Base-by-base conservation (phyloP, 2,329 filamentous ascomycete genomes). In the Apiospora hydei region DNA sequence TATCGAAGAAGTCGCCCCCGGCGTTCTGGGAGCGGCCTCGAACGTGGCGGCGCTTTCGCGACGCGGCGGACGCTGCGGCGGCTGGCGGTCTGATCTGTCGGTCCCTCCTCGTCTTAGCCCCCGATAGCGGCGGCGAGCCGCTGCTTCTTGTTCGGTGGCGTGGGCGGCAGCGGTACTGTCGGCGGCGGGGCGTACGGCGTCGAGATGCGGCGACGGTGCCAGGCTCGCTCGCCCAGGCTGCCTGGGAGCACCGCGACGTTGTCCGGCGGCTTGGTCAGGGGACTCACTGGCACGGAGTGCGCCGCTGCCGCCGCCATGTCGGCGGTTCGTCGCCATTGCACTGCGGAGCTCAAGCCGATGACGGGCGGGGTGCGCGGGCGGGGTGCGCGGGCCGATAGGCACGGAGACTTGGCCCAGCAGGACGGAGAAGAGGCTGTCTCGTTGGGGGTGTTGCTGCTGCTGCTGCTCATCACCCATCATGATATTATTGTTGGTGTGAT, bases 191-290 rank as follows among this genome's bases (percentile, higher is more conserved):
- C 75, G 51, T 75, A 78, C 18, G 74, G 69, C 34, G 73, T 74
- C 0, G 76, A 80, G 8, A 78, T 46, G 69, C 76, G 78, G 46
- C 77, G 76, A 6, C 77, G 73, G 70, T 69, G 44, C 57, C 78
- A 80, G 18, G 78, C 78, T 43, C 78, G 78, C 24, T 79, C 76
- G 38, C 77, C 78, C 2, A 78, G 74, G 13, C 71, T 57, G 6
- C 66, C 69, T 3, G 72, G 69, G 14, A 73, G 34, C n/a, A 30
- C 14, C 1, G 46, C 67, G 43, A 68, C 67, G 49, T 38, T 30
- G 51, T 46, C n/a, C 71, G 73, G 57, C 3, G 77, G 74, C 14
- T 76, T 71, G 2, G 75, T 71, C 21, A 71, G 44, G 4, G 76
- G 75, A 21, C 51, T 73, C 18, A 71, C 24, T 6, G 73, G 16